phyloP scores from a whole-genome alignment of 1,139 yeast genomes.

The Kurtzmaniella quercitrusa region DNA sequence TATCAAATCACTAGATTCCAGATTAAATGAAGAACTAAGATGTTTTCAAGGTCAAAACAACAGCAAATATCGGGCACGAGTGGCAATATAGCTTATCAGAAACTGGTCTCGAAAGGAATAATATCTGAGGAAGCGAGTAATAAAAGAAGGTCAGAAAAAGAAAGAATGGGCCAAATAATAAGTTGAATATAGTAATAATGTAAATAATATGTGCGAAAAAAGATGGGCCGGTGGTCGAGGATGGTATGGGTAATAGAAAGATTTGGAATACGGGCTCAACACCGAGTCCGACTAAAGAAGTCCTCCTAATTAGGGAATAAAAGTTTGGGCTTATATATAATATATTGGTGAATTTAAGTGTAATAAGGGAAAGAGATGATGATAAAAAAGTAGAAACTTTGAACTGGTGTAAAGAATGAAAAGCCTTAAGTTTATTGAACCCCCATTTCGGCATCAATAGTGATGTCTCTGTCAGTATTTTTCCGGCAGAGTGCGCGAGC shows the following conservation, averaged over 20 bases:
- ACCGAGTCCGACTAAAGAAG: not conserved
- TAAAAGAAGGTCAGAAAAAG: not conserved
- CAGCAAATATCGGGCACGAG: not conserved
- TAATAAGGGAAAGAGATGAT: too few relatives aligned
- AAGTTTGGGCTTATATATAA: too few relatives aligned
- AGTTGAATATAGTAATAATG: not conserved
- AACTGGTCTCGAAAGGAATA: not conserved
- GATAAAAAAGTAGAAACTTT: too few relatives aligned
- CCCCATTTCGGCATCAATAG: too few relatives aligned
- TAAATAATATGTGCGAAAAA: not conserved
- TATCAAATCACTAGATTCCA: too few relatives aligned
- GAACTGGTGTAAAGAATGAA: too few relatives aligned
- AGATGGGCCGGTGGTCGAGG: not conserved
- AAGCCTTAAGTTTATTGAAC: too few relatives aligned
- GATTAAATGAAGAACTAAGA: too few relatives aligned
- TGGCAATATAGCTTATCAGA: not conserved
- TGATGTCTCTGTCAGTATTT: too few relatives aligned
- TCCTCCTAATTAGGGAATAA: not conserved
- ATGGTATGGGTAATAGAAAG: not conserved
- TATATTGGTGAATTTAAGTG: too few relatives aligned
- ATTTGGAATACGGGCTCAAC: not conserved
- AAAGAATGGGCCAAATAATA: not conserved
- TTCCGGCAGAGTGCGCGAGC: too few relatives aligned
- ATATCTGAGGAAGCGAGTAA: not conserved
- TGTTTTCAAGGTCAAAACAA: too few relatives aligned